These are phyloP conservation scores for Polytrichum commune DNA, from an alignment of 225 moss, liverwort and hornwort genomes.

Conservation along the genomic window DNA sequence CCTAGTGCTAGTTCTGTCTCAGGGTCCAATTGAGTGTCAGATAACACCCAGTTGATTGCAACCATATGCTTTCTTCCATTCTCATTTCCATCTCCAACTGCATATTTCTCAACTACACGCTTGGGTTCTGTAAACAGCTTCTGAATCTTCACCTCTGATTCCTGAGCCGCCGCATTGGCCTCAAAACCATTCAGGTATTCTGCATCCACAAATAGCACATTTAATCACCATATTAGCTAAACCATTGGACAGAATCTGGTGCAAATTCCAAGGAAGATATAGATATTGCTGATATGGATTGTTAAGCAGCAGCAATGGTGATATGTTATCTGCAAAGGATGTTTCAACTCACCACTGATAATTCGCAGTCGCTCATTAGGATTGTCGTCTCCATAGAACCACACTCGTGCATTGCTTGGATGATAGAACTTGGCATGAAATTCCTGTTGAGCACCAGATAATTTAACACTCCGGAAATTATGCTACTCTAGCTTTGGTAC, in stretches of 20 bases:
- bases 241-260: background rate
- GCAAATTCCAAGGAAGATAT: background rate
- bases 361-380: conserved; percentile 82
- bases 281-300: no score
- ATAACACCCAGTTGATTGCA: conserved; percentile 85
- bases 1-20: conserved; percentile 97
- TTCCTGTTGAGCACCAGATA: conserved; percentile 44
- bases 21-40: conserved; percentile 69
- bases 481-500: background rate
- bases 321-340: no score
- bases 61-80: conserved; percentile 94
- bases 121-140: conserved; percentile 77
- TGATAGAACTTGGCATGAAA: conserved; percentile 95
- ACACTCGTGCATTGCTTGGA: conserved; percentile 89
- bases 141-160: conserved; percentile 88
- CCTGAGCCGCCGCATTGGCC: conserved; percentile 65
- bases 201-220: conserved; percentile 27
- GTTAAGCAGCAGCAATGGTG: no score
- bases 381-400: conserved; percentile 98
- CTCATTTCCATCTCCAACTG: conserved; percentile 76
- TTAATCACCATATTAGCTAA: background rate
- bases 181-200: conserved; percentile 83
- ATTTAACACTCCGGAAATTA: no score
- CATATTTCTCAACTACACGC: conserved; percentile 84
- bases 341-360: conserved; percentile 57